phyloP scores from a whole-genome alignment of 495 filamentous ascomycete species.

The Aspergillus homomorphus region DNA sequence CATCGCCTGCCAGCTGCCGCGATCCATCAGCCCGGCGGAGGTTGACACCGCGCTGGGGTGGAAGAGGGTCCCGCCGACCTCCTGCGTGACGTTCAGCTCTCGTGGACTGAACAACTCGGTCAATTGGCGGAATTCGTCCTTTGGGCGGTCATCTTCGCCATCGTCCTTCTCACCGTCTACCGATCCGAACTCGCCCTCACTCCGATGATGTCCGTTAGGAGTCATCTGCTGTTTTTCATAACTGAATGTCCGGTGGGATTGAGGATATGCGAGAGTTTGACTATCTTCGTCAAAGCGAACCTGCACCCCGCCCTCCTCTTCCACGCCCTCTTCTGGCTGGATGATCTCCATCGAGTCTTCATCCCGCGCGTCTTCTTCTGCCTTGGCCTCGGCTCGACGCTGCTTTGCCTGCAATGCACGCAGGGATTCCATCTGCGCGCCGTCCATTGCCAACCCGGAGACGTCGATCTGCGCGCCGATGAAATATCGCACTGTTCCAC shows the following conservation, averaged over 20 bases:
- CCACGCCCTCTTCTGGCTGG: not conserved
- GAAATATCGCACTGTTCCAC: slow-evolving; percentile 58
- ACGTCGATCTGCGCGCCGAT: slow-evolving; percentile 62
- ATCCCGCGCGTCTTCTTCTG: not conserved
- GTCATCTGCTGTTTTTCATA: not conserved
- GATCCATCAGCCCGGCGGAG: not conserved
- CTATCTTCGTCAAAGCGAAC: not conserved
- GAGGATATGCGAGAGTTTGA: not conserved
- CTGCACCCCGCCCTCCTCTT: not conserved
- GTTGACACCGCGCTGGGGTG: slow-evolving; percentile 20
- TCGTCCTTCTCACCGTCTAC: not conserved
- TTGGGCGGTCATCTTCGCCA: slow-evolving; percentile 5
- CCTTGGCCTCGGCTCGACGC: not conserved
- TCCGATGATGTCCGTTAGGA: not conserved
- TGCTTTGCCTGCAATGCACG: slow-evolving; percentile 37
- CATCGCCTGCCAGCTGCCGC: slow-evolving; percentile 8
- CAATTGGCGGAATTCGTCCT: slow-evolving; percentile 51
- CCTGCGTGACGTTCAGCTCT: slow-evolving; percentile 50
- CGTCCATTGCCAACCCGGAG: slow-evolving; percentile 53
- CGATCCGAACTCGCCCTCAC: too few species aligned
- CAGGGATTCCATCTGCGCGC: slow-evolving; percentile 57
- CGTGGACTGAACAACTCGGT: slow-evolving; percentile 55
- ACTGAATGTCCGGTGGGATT: not conserved
- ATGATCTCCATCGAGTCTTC: not conserved
- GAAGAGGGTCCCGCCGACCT: slow-evolving; percentile 34